phyloP scores from a whole-genome alignment of 2,329 filamentous ascomycete species.

The Lithohypha guttulata region DNA sequence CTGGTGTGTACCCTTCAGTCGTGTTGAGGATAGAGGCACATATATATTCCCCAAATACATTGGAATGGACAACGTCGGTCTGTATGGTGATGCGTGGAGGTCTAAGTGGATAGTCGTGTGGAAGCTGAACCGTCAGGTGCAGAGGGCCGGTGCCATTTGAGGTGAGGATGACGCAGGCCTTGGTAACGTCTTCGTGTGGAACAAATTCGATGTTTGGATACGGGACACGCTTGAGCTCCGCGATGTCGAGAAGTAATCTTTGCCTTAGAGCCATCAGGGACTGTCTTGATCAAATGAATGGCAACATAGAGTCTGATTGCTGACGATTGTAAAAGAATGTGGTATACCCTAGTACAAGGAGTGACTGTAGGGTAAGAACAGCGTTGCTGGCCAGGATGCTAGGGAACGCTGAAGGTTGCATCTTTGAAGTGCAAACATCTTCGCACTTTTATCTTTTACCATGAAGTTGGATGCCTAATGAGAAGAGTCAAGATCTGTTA shows the following conservation, averaged over 20 bases:
- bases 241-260: slow-evolving; percentile 36
- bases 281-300: too few relatives aligned
- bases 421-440: too few relatives aligned
- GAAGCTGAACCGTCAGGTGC: slow-evolving; percentile 35
- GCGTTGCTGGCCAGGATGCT: too few relatives aligned
- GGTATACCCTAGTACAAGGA: too few relatives aligned
- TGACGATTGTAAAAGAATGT: too few relatives aligned
- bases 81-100: slow-evolving; percentile 35
- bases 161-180: slow-evolving; percentile 36
- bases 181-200: slow-evolving; percentile 28
- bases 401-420: too few relatives aligned
- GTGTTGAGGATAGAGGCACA: slow-evolving; percentile 39
- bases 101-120: slow-evolving; percentile 28
- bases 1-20: slow-evolving; percentile 36
- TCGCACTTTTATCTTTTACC: too few relatives aligned
- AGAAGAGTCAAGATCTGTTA: too few relatives aligned
- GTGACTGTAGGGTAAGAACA: too few relatives aligned
- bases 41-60: slow-evolving; percentile 36
- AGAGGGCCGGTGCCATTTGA: slow-evolving; percentile 31
- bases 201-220: slow-evolving; percentile 39
- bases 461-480: too few relatives aligned
- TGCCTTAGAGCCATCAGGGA: slow-evolving; percentile 12
- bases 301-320: too few relatives aligned
- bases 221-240: slow-evolving; percentile 35
- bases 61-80: slow-evolving; percentile 35